Evolutionary conservation across 2,329 filamentous ascomycete genomes (phyloP).

Genomic region (Pezicula rhizophila): DNA sequence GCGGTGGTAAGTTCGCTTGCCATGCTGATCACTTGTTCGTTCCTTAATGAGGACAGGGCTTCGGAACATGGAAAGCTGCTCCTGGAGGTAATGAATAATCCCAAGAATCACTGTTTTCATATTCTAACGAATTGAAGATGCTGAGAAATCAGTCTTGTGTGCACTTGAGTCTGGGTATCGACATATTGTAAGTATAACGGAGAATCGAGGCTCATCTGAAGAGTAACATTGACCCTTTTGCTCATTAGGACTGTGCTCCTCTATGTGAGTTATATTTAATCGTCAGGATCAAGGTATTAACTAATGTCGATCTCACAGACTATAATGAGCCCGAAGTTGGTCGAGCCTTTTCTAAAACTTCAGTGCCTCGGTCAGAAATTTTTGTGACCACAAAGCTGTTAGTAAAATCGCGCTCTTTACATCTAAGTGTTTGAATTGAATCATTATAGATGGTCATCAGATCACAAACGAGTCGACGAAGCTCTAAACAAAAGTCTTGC

Average conservation of each 20-base stretch:
- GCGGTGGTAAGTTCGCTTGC: neutral
- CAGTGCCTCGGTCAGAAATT: conserved; percentile 32
- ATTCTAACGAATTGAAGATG: neutral
- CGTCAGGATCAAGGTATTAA: neutral
- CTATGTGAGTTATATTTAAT: neutral
- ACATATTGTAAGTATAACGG: conserved; percentile 43
- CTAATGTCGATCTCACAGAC: conserved; percentile 27
- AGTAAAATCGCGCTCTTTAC: conserved; percentile 33
- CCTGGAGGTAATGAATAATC: neutral
- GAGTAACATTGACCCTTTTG: no score
- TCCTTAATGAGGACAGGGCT: neutral
- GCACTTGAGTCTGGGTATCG: neutral
- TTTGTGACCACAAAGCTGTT: conserved; percentile 46
- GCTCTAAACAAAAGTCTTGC: conserved; percentile 24
- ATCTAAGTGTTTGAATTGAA: conserved; percentile 15
- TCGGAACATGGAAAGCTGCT: neutral
- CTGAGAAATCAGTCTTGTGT: neutral
- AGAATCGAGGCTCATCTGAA: conserved; percentile 31
- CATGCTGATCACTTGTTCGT: no score
- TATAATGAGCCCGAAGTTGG: conserved; percentile 49
- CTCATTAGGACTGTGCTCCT: neutral
- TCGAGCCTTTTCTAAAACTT: conserved; percentile 29
- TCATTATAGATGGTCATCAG: conserved; percentile 23
- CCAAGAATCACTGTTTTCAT: no score
- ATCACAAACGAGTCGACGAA: conserved; percentile 20